These are phyloP conservation scores for Psilocybe cyanescens DNA, from an alignment of 768 basidiomycete species.

Conservation along the genomic window DNA sequence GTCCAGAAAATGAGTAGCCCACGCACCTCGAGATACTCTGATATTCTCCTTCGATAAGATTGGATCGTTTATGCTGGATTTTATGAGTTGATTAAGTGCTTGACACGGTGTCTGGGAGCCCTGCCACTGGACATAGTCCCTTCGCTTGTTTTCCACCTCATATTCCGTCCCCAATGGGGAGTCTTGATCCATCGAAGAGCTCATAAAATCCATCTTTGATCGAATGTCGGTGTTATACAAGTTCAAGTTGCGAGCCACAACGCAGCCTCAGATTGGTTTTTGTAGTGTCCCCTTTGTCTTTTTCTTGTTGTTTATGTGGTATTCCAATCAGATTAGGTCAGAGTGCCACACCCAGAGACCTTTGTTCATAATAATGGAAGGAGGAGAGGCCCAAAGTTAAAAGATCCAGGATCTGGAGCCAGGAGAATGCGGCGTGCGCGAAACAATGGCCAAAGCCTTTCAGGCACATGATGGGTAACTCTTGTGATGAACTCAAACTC, in stretches of 20 bases:
- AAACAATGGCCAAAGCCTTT: too few relatives aligned
- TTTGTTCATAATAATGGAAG: too few relatives aligned
- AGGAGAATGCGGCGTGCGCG: too few relatives aligned
- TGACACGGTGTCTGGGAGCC: constrained; percentile 31
- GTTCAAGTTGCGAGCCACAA: background rate
- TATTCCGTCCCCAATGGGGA: background rate
- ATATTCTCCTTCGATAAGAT: background rate
- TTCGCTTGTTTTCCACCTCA: constrained; percentile 16
- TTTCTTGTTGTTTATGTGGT: too few relatives aligned
- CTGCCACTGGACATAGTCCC: constrained; percentile 35
- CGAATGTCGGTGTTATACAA: background rate
- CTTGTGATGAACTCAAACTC: too few relatives aligned
- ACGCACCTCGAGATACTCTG: constrained; percentile 13
- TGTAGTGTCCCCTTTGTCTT: background rate
- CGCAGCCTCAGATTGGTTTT: background rate
- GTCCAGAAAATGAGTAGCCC: background rate
- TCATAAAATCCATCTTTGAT: background rate
- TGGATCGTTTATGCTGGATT: constrained; percentile 12
- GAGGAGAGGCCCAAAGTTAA: too few relatives aligned
- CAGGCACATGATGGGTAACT: too few relatives aligned
- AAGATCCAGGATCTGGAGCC: too few relatives aligned
- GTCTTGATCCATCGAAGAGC: background rate
- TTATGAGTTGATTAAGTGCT: constrained; percentile 30
- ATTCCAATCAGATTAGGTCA: too few relatives aligned
- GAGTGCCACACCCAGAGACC: too few relatives aligned